These are phyloP conservation scores for Lenzites betulinus DNA, from an alignment of 768 basidiomycete genomes.

Conservation along the genomic window DNA sequence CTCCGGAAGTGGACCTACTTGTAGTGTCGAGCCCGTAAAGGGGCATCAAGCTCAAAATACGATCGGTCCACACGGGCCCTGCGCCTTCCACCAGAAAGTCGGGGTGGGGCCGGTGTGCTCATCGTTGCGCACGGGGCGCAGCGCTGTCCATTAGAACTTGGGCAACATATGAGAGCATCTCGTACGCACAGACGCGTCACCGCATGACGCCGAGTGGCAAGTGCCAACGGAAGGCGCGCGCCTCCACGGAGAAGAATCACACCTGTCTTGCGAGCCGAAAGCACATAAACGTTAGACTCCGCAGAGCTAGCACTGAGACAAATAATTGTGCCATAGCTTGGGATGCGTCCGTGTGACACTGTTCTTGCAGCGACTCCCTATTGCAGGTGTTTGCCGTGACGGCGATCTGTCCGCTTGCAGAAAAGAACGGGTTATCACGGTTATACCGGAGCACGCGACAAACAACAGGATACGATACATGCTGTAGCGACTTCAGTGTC, in stretches of 20 bases:
- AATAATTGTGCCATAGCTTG: slow-evolving; percentile 14
- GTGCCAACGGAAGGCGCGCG: background rate
- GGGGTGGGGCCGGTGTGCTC: background rate
- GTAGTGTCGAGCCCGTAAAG: background rate
- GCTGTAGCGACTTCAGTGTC: background rate
- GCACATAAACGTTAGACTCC: slow-evolving; percentile 7
- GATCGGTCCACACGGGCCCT: background rate
- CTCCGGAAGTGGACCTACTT: slow-evolving; percentile 6
- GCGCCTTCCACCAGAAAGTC: background rate
- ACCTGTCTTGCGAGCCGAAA: slow-evolving; percentile 6
- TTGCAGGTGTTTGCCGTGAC: background rate
- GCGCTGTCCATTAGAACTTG: background rate
- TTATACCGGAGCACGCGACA: background rate
- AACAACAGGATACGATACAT: slow-evolving; percentile 11
- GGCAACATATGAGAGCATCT: background rate
- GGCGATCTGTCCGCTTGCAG: slow-evolving; percentile 1
- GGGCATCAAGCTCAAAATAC: background rate
- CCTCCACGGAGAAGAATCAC: background rate
- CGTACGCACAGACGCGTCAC: slow-evolving; percentile 8
- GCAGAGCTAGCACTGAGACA: background rate
- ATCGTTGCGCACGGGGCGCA: background rate
- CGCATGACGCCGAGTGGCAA: slow-evolving; percentile 1
- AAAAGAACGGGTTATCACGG: slow-evolving; percentile 6
- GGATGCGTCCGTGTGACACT: background rate
- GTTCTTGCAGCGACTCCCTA: background rate